Percentiles rank a stretch among this genome's conserved stretches.
Conservation (phyloP, 2,329 filamentous ascomycete genomes). For the Ophiobolus disseminans region DNA sequence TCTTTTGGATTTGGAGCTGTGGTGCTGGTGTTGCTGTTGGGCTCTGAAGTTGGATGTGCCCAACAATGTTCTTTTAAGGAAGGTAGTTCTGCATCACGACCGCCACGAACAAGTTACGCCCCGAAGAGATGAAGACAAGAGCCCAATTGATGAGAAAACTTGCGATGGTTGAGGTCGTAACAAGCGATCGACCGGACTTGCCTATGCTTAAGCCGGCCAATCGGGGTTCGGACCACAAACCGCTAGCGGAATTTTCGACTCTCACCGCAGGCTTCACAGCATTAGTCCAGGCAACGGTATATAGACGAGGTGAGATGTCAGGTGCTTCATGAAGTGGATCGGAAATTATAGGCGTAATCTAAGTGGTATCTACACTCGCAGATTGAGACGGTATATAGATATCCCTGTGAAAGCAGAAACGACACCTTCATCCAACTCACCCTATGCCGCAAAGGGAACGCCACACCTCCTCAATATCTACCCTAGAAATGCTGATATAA, state of each 20-base stretch:
- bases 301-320: too few species aligned
- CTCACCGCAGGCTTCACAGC: slow-evolving; percentile 18
- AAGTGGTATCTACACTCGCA: slow-evolving; percentile 16
- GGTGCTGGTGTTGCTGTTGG: too few species aligned
- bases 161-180: slow-evolving; percentile 21
- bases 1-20: too few species aligned
- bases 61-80: too few species aligned
- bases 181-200: slow-evolving; percentile 7
- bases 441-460: slow-evolving; percentile 22
- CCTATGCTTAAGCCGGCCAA: slow-evolving; percentile 15
- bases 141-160: neutral
- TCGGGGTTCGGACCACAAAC: slow-evolving; percentile 8
- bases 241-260: slow-evolving; percentile 9
- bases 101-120: too few species aligned
- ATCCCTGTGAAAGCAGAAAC: slow-evolving; percentile 11
- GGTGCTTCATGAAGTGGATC: neutral
- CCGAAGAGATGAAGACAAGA: neutral
- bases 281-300: slow-evolving; percentile 10
- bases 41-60: too few species aligned
- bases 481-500: slow-evolving; percentile 33
- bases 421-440: slow-evolving; percentile 3
- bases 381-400: slow-evolving; percentile 1
- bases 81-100: too few species aligned
- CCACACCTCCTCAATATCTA: slow-evolving; percentile 35
- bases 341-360: slow-evolving; percentile 3